These are phyloP conservation scores for Sutorius eximius DNA, from an alignment of 1,284 basidiomycete species.

Conservation along the genomic window DNA sequence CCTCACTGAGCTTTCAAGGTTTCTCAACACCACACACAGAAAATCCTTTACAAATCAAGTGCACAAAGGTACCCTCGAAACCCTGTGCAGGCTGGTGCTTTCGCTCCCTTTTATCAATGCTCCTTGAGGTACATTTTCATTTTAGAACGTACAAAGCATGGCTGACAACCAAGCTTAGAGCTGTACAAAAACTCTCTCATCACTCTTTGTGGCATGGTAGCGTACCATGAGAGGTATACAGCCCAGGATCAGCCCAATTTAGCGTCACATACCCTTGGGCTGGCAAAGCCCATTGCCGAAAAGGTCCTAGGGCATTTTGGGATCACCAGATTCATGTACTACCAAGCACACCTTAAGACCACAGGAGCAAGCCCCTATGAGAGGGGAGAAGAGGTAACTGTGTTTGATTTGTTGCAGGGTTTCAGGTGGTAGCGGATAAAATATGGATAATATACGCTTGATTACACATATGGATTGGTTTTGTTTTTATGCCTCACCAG, in stretches of 20 bases:
- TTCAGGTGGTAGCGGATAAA: background rate
- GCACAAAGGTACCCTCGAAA: background rate
- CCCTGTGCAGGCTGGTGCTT: background rate
- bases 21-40: background rate
- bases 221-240: background rate
- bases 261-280: background rate
- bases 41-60: background rate
- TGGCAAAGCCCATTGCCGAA: background rate
- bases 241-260: background rate
- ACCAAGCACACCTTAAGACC: background rate
- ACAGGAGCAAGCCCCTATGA: rapidly evolving
- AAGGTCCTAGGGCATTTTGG: background rate
- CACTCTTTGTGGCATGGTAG: background rate
- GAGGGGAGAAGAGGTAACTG: background rate
- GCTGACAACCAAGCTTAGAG: background rate
- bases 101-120: background rate
- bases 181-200: background rate
- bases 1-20: background rate
- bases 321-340: background rate
- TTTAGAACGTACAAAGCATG: background rate
- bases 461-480: too few species aligned
- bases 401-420: background rate
- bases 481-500: too few species aligned
- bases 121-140: background rate
- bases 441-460: too few species aligned